Percentiles rank a stretch among this genome's conserved stretches.
Conservation (phyloP, 805 yeast species). For the Barnettozyma populi region DNA sequence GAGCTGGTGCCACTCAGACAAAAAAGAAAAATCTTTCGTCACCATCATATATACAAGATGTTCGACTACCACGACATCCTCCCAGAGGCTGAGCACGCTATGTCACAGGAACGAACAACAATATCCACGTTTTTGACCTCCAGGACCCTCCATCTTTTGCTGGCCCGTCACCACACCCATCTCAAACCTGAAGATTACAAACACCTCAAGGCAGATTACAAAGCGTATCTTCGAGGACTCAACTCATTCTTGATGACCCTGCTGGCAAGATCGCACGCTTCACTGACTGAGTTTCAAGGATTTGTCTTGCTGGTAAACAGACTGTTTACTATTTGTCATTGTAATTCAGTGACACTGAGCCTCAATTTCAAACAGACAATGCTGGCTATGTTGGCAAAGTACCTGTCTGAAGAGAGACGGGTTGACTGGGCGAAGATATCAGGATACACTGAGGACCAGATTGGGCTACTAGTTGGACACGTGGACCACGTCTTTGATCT, state of each 20-base stretch:
- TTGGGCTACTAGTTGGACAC: neutral
- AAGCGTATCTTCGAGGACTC: neutral
- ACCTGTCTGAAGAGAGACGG: neutral
- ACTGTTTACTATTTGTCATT: neutral
- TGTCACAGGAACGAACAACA: neutral
- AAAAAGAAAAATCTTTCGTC: neutral
- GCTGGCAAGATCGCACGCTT: neutral
- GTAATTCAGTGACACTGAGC: neutral
- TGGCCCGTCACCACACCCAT: neutral
- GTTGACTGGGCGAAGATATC: neutral
- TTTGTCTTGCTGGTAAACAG: neutral
- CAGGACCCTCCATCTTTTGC: neutral
- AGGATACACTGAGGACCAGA: slow-evolving; percentile 1
- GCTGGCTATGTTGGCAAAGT: neutral
- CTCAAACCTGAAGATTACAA: neutral
- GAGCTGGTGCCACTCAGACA: neutral
- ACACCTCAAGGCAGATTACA: neutral
- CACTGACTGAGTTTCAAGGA: neutral
- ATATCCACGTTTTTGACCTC: neutral
- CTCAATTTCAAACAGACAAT: slow-evolving; percentile 1
- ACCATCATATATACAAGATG: neutral
- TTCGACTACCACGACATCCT: neutral
- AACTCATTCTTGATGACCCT: neutral
- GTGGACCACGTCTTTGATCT: neutral
- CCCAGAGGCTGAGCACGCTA: neutral